A percentile compares a stretch with the other conserved stretches of the same genome.
phyloP scores from a whole-genome alignment of 129 eudicot species.

The Silybum marianum region DNA sequence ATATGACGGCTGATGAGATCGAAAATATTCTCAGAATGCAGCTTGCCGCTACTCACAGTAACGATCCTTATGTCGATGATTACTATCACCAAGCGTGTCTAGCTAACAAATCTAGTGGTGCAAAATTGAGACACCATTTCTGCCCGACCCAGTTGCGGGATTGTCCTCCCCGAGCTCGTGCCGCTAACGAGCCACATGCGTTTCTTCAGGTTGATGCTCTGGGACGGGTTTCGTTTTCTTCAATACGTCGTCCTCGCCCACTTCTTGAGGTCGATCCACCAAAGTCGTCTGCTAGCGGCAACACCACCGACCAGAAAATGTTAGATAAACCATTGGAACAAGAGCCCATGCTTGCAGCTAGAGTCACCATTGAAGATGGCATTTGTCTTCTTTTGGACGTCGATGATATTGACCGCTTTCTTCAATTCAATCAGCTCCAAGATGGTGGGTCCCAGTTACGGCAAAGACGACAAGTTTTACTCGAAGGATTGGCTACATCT shows the following conservation, averaged over 20 bases:
- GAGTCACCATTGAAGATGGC: constrained; percentile 91
- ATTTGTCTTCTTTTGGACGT: constrained; percentile 83
- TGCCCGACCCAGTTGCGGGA: constrained; percentile 78
- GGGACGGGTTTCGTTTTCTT: constrained; percentile 90
- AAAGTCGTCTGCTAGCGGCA: constrained; percentile 43
- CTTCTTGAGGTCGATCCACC: constrained; percentile 89
- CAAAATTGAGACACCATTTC: constrained; percentile 75
- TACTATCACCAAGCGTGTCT: constrained; percentile 91
- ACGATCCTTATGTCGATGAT: constrained; percentile 92
- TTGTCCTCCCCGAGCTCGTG: constrained; percentile 58
- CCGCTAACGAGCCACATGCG: constrained; percentile 83
- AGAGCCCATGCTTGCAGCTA: constrained; percentile 98
- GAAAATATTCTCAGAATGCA: constrained; percentile 87
- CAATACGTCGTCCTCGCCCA: constrained; percentile 95
- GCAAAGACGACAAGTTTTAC: constrained; percentile 72
- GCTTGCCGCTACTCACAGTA: constrained; percentile 90
- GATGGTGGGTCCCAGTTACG: constrained; percentile 73
- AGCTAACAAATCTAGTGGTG: constrained; percentile 61
- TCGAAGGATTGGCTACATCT: constrained; percentile 86
- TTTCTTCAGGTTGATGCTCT: constrained; percentile 93
- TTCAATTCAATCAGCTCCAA: constrained; percentile 74
- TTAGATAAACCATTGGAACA: constrained; percentile 82
- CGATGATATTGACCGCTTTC: constrained; percentile 86
- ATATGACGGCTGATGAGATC: constrained; percentile 83
- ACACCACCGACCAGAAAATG: constrained; percentile 51